A percentile compares a stretch with the other conserved stretches of the same genome.
Evolutionary conservation across 371 early-diverging fungal species (phyloP).

Genomic region (Rhizopus sp.): DNA sequence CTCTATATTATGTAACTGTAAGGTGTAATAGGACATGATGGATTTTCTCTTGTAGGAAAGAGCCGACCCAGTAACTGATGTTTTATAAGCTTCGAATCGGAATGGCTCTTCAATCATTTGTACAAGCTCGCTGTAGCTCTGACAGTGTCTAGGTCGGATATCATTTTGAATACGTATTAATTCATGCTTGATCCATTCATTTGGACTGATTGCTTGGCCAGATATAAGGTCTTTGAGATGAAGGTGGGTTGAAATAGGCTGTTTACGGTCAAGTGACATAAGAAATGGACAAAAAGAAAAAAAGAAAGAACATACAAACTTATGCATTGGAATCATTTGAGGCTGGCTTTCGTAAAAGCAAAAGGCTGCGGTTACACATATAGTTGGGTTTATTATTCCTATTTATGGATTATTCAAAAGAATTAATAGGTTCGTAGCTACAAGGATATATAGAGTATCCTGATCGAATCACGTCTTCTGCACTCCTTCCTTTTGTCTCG

Average conservation of each 20-base stretch:
- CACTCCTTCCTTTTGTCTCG: slow-evolving; percentile 77
- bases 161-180: slow-evolving; percentile 29
- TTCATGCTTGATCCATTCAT: slow-evolving; percentile 44
- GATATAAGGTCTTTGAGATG: slow-evolving; percentile 18
- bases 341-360: too few relatives aligned
- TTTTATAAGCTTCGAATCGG: slow-evolving; percentile 12
- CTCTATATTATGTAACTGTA: slow-evolving; percentile 5
- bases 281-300: background rate
- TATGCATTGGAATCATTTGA: too few relatives aligned
- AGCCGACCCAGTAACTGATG: slow-evolving; percentile 7
- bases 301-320: too few relatives aligned
- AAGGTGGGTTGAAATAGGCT: background rate
- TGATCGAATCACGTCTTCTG: slow-evolving; percentile 51
- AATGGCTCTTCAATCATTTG: slow-evolving; percentile 35
- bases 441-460: slow-evolving; percentile 37
- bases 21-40: slow-evolving; percentile 13
- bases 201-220: slow-evolving; percentile 15
- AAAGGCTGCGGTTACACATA: too few relatives aligned
- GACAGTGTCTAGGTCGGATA: slow-evolving; percentile 35
- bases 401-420: background rate
- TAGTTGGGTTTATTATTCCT: background rate
- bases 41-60: background rate
- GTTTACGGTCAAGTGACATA: background rate
- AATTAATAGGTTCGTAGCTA: slow-evolving; percentile 16
- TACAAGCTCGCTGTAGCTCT: slow-evolving; percentile 28